Percentiles rank a stretch among this genome's conserved stretches.
Conservation (phyloP, 805 yeast genomes). For the Wickerhamiella vanderwaltii region DNA sequence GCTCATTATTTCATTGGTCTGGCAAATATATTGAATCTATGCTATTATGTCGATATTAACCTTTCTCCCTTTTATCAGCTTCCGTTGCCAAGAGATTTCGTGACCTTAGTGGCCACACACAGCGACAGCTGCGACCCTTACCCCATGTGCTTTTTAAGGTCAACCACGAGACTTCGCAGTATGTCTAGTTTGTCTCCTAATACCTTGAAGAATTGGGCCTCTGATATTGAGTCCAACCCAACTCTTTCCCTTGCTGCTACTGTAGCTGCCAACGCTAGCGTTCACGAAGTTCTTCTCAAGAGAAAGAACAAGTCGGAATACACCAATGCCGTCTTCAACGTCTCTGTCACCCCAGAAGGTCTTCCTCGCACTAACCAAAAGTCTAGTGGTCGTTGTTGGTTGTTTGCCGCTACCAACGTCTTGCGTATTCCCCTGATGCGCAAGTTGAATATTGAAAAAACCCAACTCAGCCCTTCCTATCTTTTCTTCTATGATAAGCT, state of each 20-base stretch:
- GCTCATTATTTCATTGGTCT: too few species aligned
- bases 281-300: slow-evolving; percentile 22
- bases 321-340: slow-evolving; percentile 31
- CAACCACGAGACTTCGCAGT: neutral
- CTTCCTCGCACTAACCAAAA: slow-evolving; percentile 63
- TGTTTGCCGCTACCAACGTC: slow-evolving; percentile 71
- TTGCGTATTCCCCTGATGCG: slow-evolving; percentile 51
- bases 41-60: too few species aligned
- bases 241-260: slow-evolving; percentile 24
- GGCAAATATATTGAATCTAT: too few species aligned
- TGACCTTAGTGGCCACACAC: too few species aligned
- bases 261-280: slow-evolving; percentile 24
- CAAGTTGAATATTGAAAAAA: slow-evolving; percentile 49
- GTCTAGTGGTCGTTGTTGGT: slow-evolving; percentile 77
- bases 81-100: too few species aligned
- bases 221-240: slow-evolving; percentile 21
- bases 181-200: slow-evolving; percentile 14
- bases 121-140: neutral
- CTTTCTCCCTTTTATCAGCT: too few species aligned
- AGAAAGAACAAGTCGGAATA: slow-evolving; percentile 19
- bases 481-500: slow-evolving; percentile 76
- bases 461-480: slow-evolving; percentile 68
- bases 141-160: neutral
- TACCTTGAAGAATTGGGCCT: slow-evolving; percentile 22
- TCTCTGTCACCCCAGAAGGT: slow-evolving; percentile 38